Evolutionary conservation across 257 asterid genomes (phyloP).

Genomic region (Fraxinus anomala): DNA sequence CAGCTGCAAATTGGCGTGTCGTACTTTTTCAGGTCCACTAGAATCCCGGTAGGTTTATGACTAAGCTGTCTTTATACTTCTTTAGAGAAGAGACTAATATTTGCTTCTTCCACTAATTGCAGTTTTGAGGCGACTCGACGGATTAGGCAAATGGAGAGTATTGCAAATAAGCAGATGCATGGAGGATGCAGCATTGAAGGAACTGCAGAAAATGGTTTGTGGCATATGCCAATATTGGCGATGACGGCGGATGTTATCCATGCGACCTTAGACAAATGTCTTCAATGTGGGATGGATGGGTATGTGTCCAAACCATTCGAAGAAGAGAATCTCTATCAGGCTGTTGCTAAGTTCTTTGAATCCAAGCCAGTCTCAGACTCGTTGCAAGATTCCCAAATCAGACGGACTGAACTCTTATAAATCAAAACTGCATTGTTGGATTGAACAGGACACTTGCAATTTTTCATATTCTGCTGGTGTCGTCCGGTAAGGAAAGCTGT

Average conservation of each 20-base stretch:
- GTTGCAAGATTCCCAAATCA: slow-evolving; percentile 16
- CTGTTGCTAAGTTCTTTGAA: slow-evolving; percentile 75
- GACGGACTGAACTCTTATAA: background rate
- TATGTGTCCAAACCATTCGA: slow-evolving; percentile 89
- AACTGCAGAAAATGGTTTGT: slow-evolving; percentile 21
- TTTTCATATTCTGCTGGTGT: slow-evolving; percentile 46
- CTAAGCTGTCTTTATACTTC: too few relatives aligned
- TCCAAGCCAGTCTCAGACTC: slow-evolving; percentile 35
- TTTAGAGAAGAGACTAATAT: background rate
- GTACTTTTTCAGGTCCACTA: too few relatives aligned
- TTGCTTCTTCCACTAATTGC: slow-evolving; percentile 21
- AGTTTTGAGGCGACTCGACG: slow-evolving; percentile 86
- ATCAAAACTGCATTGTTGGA: background rate
- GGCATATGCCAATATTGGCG: slow-evolving; percentile 86
- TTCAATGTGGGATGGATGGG: slow-evolving; percentile 83
- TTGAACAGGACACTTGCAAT: slow-evolving; percentile 31
- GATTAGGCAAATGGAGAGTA: slow-evolving; percentile 70
- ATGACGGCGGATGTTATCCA: slow-evolving; percentile 96
- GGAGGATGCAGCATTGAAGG: slow-evolving; percentile 31
- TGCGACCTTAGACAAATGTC: slow-evolving; percentile 75
- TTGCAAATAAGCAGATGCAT: slow-evolving; percentile 41
- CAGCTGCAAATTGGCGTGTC: too few relatives aligned
- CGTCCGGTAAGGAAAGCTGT: slow-evolving; percentile 4
- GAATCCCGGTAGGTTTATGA: too few relatives aligned
- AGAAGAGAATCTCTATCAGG: slow-evolving; percentile 75